Base-by-base conservation (phyloP, 108 stramenopile genomes). In the Pseudonitzschia multiseries region DNA sequence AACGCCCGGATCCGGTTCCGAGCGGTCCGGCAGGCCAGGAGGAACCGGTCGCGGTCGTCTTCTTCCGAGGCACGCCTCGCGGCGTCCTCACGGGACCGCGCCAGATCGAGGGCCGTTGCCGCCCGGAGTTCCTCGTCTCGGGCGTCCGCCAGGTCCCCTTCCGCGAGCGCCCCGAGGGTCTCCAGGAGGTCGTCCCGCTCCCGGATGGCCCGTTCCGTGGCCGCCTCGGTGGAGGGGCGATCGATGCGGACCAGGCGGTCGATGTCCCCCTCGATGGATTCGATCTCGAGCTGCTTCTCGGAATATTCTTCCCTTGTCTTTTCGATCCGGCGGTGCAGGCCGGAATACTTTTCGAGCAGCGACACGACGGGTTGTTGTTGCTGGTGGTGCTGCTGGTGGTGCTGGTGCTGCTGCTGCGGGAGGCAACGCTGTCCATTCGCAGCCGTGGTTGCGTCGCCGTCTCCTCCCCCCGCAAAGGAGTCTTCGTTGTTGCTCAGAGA, bases 271-370 rank as follows among this genome's bases (percentile, higher is more conserved):
- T 62, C 61, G 36, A 62, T 36, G 32, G 61, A 33, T 40, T 62
- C 61, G 0, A 62, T 62, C 15, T 36, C 61, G 0, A 62, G 31
- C 29, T 40, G 61, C 0, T 29, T 26, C n/a, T 62, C 28, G 28
- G 61, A 15, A 0, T 33, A 62, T 33, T 31, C 61, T 8, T 40
- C 31, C 15, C 67, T 15, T 0, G 67, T 46, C 22, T 68, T n/a
- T 4, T 68, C 67, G 29, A 68, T 68, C 3, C 67, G 41, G 18
- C 67, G 67, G 15, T 44, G 46, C 8, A 68, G 67, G 31, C 50
- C 31, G 42, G 67, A 68, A 24, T 68, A 68, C 46, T 68, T 68
- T 21, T 68, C 67, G 21, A 52, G 40, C 67, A 68, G 31, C 24
- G 67, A 50, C 67, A 68, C 51, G 44, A 52, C 67, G 28, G 67